Evolutionary conservation across 352 stramenopile species (phyloP).

Genomic region (Phytopythium montanum): DNA sequence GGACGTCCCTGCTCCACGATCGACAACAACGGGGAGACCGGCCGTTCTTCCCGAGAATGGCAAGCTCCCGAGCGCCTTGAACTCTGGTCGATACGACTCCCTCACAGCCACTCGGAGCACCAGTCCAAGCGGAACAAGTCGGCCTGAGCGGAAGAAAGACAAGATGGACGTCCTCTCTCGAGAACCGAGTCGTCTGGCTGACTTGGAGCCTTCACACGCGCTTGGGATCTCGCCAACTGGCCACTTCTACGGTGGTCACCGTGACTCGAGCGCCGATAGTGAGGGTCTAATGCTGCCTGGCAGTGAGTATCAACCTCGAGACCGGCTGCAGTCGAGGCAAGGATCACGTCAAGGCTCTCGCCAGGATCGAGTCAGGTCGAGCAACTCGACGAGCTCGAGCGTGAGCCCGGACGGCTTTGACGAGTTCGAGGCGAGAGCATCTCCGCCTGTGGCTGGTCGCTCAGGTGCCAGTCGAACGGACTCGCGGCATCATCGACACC

Average conservation of each 20-base stretch:
- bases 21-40: constrained; percentile 3
- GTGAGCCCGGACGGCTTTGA: constrained; percentile 24
- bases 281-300: constrained; percentile 19
- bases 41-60: constrained; percentile 21
- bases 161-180: neutral
- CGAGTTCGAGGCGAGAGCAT: constrained; percentile 38
- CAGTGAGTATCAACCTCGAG: constrained; percentile 59
- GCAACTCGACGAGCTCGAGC: neutral
- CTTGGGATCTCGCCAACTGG: neutral
- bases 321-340: constrained; percentile 75
- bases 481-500: constrained; percentile 26
- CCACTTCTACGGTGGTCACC: neutral
- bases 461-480: constrained; percentile 17
- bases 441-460: constrained; percentile 1
- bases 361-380: constrained; percentile 9
- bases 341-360: constrained; percentile 56
- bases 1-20: neutral
- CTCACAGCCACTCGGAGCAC: neutral
- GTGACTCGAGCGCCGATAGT: constrained; percentile 18
- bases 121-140: constrained; percentile 1
- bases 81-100: constrained; percentile 9
- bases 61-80: constrained; percentile 23
- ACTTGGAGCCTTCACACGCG: neutral
- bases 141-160: constrained; percentile 1
- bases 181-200: neutral